These are phyloP conservation scores for Melanomma pulvis-pyrius DNA, from an alignment of 495 filamentous ascomycete genomes.

Conservation along the genomic window DNA sequence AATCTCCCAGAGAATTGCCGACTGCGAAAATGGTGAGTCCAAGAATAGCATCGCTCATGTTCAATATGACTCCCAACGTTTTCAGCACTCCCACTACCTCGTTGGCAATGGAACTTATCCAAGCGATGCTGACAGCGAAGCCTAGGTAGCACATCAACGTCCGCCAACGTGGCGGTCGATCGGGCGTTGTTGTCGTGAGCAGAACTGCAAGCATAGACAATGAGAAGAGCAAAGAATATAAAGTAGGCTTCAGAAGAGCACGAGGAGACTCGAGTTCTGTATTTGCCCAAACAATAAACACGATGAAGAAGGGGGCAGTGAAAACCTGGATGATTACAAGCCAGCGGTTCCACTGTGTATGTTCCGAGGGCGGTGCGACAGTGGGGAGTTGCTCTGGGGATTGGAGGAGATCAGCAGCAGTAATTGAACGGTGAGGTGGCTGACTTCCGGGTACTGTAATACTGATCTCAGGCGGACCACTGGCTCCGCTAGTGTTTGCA, in stretches of 20 bases:
- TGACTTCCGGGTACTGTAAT: neutral
- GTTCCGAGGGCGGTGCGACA: conserved; percentile 24
- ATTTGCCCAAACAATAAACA: conserved; percentile 76
- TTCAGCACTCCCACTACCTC: conserved; percentile 97
- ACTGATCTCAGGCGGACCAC: neutral
- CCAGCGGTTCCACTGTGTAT: conserved; percentile 84
- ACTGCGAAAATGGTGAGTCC: conserved; percentile 97
- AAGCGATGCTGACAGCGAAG: conserved; percentile 88
- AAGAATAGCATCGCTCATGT: conserved; percentile 93
- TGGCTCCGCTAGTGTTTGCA: neutral
- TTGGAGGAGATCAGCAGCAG: conserved; percentile 26
- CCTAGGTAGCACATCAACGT: conserved; percentile 81
- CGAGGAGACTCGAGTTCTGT: conserved; percentile 54
- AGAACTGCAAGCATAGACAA: conserved; percentile 67
- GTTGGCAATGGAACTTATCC: conserved; percentile 94
- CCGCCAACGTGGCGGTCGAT: conserved; percentile 64
- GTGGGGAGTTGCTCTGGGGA: conserved; percentile 29
- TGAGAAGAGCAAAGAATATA: conserved; percentile 73
- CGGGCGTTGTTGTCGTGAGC: conserved; percentile 59
- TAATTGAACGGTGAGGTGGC: conserved; percentile 5
- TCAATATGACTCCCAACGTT: conserved; percentile 86
- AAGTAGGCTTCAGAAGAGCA: conserved; percentile 61
- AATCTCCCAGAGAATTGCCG: conserved; percentile 90
- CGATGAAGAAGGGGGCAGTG: conserved; percentile 82
- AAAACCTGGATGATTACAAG: conserved; percentile 82